These are phyloP conservation scores for Gossypium turneri DNA, from an alignment of 345 rosid species.

Conservation along the genomic window DNA sequence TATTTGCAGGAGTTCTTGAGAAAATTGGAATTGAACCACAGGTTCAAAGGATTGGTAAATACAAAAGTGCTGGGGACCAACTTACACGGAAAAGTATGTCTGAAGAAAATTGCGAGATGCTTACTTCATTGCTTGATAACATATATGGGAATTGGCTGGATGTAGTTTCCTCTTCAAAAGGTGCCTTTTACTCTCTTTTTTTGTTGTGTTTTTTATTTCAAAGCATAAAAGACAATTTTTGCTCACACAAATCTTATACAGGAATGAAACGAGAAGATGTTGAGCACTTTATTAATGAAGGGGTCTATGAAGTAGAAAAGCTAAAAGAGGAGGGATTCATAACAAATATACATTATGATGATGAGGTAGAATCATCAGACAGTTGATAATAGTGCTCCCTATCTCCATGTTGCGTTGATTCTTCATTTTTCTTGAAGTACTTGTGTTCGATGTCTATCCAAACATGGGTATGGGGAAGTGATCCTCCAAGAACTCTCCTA, in stretches of 20 bases:
- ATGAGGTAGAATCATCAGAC: conserved; percentile 53
- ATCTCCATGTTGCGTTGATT: background rate
- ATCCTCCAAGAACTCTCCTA: background rate
- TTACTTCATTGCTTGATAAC: conserved; percentile 80
- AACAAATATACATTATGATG: conserved; percentile 73
- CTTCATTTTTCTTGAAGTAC: background rate
- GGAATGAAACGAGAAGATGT: conserved; percentile 80
- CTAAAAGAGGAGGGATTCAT: conserved; percentile 87
- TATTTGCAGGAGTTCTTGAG: conserved; percentile 71
- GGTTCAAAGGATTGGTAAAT: conserved; percentile 90
- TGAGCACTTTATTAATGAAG: conserved; percentile 79
- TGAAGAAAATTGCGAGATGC: conserved; percentile 92
- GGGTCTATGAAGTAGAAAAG: conserved; percentile 78
- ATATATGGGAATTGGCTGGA: conserved; percentile 94
- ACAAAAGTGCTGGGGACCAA: conserved; percentile 96
- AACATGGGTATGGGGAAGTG: background rate
- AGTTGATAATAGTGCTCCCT: background rate
- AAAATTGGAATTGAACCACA: conserved; percentile 87
- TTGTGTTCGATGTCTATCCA: background rate
- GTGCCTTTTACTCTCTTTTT: conserved; percentile 36
- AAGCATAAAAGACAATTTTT: conserved; percentile 20
- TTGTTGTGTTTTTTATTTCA: conserved; percentile 19
- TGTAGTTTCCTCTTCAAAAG: conserved; percentile 67
- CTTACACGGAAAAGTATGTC: conserved; percentile 76
- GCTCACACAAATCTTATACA: conserved; percentile 36